These are phyloP conservation scores for Phalaenopsis equestris DNA, from an alignment of 106 monocot species.

Conservation along the genomic window DNA sequence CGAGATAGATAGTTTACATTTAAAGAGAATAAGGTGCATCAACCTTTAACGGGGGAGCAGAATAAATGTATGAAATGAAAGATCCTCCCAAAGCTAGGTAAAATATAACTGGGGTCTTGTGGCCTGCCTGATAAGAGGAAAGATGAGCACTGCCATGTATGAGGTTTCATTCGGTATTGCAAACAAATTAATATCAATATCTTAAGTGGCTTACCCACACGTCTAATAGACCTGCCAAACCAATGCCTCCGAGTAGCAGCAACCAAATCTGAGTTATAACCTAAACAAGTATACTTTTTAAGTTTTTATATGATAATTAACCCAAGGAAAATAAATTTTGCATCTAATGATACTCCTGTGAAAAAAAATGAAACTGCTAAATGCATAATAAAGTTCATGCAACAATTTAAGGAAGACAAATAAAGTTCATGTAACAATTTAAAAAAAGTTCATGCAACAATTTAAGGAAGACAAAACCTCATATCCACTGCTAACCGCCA, in stretches of 20 bases:
- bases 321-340: not conserved
- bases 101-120: conserved; percentile 65
- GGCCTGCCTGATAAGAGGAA: conserved; percentile 72
- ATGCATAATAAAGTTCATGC: not conserved
- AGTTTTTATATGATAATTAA: not conserved
- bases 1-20: not conserved
- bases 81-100: conserved; percentile 95
- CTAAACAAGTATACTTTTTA: conserved; percentile 25
- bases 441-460: not conserved
- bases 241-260: conserved; percentile 65
- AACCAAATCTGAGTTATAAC: conserved; percentile 83
- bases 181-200: not conserved
- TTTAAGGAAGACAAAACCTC: not conserved
- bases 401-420: not conserved
- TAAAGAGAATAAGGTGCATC: not conserved
- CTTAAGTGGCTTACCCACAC: conserved; percentile 44
- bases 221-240: conserved; percentile 67
- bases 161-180: not conserved
- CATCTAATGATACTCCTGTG: not conserved
- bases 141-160: conserved; percentile 1
- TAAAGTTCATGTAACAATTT: not conserved
- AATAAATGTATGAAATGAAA: conserved; percentile 92
- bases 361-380: not conserved
- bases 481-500: too few relatives aligned
- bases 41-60: conserved; percentile 96